Base-by-base conservation (phyloP, 345 rosid genomes). In the Viola odorata region DNA sequence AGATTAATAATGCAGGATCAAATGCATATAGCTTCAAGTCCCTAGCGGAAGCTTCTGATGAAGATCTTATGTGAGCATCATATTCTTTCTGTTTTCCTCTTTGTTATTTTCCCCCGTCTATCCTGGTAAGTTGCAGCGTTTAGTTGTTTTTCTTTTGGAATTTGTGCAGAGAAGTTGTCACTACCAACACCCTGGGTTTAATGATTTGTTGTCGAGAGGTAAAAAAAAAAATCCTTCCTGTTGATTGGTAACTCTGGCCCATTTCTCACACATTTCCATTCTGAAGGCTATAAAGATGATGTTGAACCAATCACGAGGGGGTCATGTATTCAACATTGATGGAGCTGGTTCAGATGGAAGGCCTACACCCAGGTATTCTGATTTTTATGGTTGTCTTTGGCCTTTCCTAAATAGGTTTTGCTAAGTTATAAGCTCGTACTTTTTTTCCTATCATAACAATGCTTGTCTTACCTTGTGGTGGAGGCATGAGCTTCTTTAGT, bases 1-100 rank as follows among this genome's bases (percentile, higher is more conserved):
- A 92, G 98, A 92, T 92, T 68, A 92, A 92, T 75, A 92, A 92
- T 80, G 98, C 97, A 68, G 98, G 97, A 84, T 92, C 98, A 67
- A 92, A 89, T 80, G 98, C 97, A 16, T 92, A 92, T 69, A 87
- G 96, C 78, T 87, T 62, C 75, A 89, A 87, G 77, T 91, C 98
- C 60, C 69, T 92, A 62, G 82, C 96, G 52, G 98, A 92, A 74
- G 85, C 96, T 63, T 92, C 98, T 2, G 98, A 92, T 79, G 90
- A 89, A 71, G 96, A 92, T 81, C 94, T 92, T 61, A 78, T 92
- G 98, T 89, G 75, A 59, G 88, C 61, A 32, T 64, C 66, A 23
- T 32, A 17, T 36, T 15, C 37, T 41, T 7, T 51, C 45, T 61
- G n/a, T 49, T 52, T 67, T 62, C 15, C 3, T 70, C 15, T 17